These are phyloP conservation scores for Eimeria maxima DNA, from an alignment of 169 alveolate genomes.

Conservation along the genomic window DNA sequence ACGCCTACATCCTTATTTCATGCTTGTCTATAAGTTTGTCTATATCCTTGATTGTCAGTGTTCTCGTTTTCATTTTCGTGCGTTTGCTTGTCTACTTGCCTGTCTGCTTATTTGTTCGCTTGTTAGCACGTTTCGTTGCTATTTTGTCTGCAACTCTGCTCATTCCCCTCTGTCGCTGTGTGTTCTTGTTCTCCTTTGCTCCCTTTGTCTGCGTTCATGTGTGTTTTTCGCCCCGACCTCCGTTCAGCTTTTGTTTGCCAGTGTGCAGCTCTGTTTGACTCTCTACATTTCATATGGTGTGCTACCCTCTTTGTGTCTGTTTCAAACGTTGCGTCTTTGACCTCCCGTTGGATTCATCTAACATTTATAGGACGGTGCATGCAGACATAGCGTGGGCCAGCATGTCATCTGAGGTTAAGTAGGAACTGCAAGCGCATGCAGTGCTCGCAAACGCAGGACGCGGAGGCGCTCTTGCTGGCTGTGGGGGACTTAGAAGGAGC, in stretches of 20 bases:
- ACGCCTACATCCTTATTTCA: neutral
- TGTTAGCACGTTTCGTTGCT: neutral
- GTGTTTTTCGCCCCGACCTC: no score
- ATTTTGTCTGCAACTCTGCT: neutral
- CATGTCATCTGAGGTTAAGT: neutral
- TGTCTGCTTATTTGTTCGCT: neutral
- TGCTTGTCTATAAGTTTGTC: neutral
- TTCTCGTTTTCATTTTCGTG: neutral
- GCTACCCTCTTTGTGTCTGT: no score
- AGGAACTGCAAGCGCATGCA: neutral
- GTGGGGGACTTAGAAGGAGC: slow-evolving; percentile 32
- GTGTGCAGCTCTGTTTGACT: no score
- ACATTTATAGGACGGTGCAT: neutral
- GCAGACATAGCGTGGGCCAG: neutral
- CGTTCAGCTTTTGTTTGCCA: no score
- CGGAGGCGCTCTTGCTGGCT: neutral
- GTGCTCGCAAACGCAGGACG: neutral
- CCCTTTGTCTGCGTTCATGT: neutral
- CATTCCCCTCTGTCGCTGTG: neutral
- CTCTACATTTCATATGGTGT: no score
- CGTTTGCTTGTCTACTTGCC: neutral
- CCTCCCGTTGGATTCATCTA: neutral
- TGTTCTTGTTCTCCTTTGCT: neutral
- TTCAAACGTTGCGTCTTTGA: neutral
- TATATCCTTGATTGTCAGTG: neutral